Evolutionary conservation across 805 yeast species (phyloP).

Genomic region (Lachancea sp.): DNA sequence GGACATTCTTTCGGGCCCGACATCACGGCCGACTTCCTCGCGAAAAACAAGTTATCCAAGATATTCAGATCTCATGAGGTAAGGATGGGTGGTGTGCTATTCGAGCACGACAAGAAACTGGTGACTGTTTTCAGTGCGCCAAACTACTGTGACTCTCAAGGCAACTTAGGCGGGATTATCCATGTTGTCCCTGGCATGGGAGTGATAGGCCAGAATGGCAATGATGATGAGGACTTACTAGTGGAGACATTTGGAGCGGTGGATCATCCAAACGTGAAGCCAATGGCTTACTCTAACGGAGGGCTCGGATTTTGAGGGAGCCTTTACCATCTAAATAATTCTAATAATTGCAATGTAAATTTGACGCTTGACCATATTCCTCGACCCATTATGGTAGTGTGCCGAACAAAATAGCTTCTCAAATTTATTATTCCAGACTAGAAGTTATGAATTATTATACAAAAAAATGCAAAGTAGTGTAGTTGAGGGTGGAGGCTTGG

Average conservation of each 20-base stretch:
- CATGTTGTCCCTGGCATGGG: constrained; percentile 46
- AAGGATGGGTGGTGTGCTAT: constrained; percentile 82
- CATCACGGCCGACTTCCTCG: constrained; percentile 73
- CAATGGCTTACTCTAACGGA: constrained; percentile 82
- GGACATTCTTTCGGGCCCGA: constrained; percentile 98
- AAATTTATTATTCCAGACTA: background rate
- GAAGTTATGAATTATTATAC: constrained; percentile 4
- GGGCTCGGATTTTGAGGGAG: constrained; percentile 34
- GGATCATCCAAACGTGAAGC: constrained; percentile 83
- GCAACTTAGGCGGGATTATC: constrained; percentile 85
- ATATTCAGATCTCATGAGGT: constrained; percentile 94
- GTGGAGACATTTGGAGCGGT: constrained; percentile 70
- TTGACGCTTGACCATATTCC: background rate
- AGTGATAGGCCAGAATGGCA: constrained; percentile 33
- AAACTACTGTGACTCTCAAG: constrained; percentile 89
- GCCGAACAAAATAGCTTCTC: background rate
- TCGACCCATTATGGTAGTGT: background rate
- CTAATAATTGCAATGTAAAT: background rate
- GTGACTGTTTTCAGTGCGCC: constrained; percentile 98
- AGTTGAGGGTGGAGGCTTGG: background rate
- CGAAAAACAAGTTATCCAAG: constrained; percentile 62
- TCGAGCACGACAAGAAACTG: constrained; percentile 78
- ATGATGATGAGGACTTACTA: constrained; percentile 44
- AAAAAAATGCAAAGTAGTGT: constrained; percentile 7
- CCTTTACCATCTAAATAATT: background rate